Percentiles rank a stretch among this genome's conserved stretches.
Conservation (phyloP, 768 basidiomycete species). For the Hygrophorus pudorinus region DNA sequence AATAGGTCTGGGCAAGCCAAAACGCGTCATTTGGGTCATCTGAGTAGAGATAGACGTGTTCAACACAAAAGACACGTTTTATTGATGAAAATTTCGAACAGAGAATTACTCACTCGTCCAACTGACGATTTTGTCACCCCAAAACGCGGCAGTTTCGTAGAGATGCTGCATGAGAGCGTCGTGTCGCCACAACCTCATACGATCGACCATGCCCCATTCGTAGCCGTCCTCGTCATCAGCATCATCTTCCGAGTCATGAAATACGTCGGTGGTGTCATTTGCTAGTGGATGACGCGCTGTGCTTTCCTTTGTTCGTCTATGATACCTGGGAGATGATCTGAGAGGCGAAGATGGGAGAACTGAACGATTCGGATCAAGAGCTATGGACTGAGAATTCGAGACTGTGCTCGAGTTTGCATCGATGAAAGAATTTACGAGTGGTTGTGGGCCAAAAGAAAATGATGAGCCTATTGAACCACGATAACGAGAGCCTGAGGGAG, state of each 20-base stretch:
- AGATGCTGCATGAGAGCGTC: constrained; percentile 98
- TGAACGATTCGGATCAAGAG: constrained; percentile 75
- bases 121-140: constrained; percentile 94
- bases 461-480: constrained; percentile 68
- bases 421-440: constrained; percentile 60
- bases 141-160: constrained; percentile 94
- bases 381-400: constrained; percentile 43
- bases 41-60: constrained; percentile 20
- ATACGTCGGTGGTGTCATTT: constrained; percentile 68
- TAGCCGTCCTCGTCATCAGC: constrained; percentile 48
- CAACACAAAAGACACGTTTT: constrained; percentile 1
- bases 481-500: constrained; percentile 47
- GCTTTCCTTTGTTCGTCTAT: constrained; percentile 45
- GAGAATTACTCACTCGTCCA: constrained; percentile 76
- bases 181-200: constrained; percentile 95
- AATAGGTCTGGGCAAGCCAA: constrained; percentile 97
- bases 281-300: constrained; percentile 57
- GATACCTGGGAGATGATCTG: constrained; percentile 53
- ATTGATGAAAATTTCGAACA: constrained; percentile 2
- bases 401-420: constrained; percentile 54
- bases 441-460: constrained; percentile 77
- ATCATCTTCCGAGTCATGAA: constrained; percentile 56
- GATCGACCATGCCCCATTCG: constrained; percentile 85
- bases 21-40: constrained; percentile 97
- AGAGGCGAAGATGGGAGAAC: constrained; percentile 65